These are phyloP conservation scores for Phytophthora sp. DNA, from an alignment of 352 stramenopile species.

Conservation along the genomic window DNA sequence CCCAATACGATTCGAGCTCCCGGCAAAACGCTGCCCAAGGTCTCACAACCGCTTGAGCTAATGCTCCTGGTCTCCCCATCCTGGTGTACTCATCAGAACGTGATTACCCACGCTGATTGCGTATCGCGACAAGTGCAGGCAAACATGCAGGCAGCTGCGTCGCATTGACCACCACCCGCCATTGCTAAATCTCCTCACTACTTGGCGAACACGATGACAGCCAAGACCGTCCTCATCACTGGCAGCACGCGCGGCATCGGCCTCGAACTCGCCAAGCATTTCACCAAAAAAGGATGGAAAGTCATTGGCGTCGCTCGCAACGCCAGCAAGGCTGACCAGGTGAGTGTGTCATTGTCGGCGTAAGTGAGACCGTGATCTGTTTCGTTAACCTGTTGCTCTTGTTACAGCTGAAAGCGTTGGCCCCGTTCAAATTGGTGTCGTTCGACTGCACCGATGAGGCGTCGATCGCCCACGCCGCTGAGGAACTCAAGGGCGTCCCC, in stretches of 20 bases:
- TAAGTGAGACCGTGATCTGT: no score
- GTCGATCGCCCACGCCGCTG: constrained; percentile 41
- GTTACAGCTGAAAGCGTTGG: constrained; percentile 36
- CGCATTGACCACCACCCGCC: no score
- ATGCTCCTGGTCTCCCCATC: no score
- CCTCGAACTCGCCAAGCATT: constrained; percentile 48
- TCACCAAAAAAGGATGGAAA: constrained; percentile 47
- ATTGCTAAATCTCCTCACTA: background rate
- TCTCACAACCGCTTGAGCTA: no score
- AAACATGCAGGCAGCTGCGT: background rate
- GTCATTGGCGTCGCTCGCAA: constrained; percentile 48
- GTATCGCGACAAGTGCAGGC: no score
- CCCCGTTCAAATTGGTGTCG: constrained; percentile 46
- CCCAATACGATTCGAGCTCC: no score
- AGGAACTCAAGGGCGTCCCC: constrained; percentile 41
- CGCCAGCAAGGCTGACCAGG: constrained; percentile 32
- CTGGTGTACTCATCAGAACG: no score
- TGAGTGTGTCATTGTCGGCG: constrained; percentile 18
- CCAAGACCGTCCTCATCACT: constrained; percentile 60
- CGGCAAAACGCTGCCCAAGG: no score
- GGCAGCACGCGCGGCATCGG: constrained; percentile 54
- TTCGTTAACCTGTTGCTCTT: no score
- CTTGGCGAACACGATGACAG: constrained; percentile 7
- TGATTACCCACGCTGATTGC: no score
- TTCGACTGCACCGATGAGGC: constrained; percentile 51